Percentiles rank a stretch among this genome's conserved stretches.
Conservation (phyloP, 2,329 filamentous ascomycete genomes). For the Trichoderma sp. region DNA sequence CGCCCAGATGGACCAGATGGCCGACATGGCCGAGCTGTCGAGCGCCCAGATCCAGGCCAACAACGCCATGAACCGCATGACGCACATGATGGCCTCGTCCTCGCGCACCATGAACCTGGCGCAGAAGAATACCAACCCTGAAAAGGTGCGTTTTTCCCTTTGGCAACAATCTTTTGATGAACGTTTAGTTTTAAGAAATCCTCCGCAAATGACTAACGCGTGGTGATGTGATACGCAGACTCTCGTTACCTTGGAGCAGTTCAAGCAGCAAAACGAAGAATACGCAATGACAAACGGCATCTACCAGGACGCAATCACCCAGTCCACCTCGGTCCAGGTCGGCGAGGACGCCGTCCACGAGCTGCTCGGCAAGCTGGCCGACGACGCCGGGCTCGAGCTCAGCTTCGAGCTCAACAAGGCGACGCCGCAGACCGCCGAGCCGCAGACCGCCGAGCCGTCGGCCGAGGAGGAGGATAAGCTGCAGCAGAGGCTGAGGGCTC, state of each 20-base stretch:
- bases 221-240: slow-evolving; percentile 40
- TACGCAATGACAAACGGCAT: slow-evolving; percentile 69
- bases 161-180: background rate
- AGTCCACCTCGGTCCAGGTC: slow-evolving; percentile 72
- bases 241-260: slow-evolving; percentile 62
- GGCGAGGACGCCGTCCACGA: slow-evolving; percentile 84
- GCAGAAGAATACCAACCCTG: slow-evolving; percentile 61
- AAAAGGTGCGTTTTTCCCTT: slow-evolving; percentile 47
- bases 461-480: slow-evolving; percentile 79
- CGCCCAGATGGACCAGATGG: slow-evolving; percentile 65
- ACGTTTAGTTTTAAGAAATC: no score
- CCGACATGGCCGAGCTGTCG: slow-evolving; percentile 64
- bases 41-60: slow-evolving; percentile 65
- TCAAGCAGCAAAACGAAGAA: slow-evolving; percentile 64
- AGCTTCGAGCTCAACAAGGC: slow-evolving; percentile 69
- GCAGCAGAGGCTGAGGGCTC: slow-evolving; percentile 60
- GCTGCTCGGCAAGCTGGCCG: slow-evolving; percentile 80
- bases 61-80: slow-evolving; percentile 67
- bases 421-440: slow-evolving; percentile 59
- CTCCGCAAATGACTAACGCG: no score
- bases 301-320: slow-evolving; percentile 83
- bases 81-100: slow-evolving; percentile 63
- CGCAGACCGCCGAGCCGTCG: slow-evolving; percentile 66
- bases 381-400: slow-evolving; percentile 84
- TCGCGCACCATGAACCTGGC: slow-evolving; percentile 61